Base-by-base conservation (phyloP, 768 basidiomycete genomes). In the Psilocybe cubensis region DNA sequence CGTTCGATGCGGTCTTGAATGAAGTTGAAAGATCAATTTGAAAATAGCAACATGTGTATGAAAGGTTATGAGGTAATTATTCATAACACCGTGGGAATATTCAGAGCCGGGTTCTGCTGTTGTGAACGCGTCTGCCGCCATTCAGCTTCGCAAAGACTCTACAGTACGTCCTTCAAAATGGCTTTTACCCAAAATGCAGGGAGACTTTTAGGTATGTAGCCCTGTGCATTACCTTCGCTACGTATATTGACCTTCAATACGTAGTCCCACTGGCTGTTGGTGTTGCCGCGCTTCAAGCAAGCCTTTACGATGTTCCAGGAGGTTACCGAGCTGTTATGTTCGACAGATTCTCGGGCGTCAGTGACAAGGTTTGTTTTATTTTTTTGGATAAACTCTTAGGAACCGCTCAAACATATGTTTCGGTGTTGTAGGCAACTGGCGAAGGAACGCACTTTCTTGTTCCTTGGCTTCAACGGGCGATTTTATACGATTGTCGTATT, bases 251-350 rank as follows among this genome's bases (percentile, higher is more conserved):
- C 28, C 17, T n/a, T 28, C 20, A 14, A 27, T 25, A 10, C n/a
- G 2, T 45, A 82, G 81, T 83, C n/a, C 80, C 82, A 46, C 64
- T 83, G 52, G 79, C 77, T 44, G 70, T 84, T 29, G 78, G 78
- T 54, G 67, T 76, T 49, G 79, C 73, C 31, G 70, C 70, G 21
- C 64, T 78, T 45, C 79, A 82, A 66, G 76, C 83, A 52, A 87
- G 83, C 57, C 73, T 84, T 33, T 83, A 84, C 56, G 82, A 83
- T 78, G 95, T 97, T 40, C 96, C 96, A 47, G 85, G 96, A 64
- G 96, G 96, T 41, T 94, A 88, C 75, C 83, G 91, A 56, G 96
- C 96, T 33, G 96, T 99, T 62, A 96, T 98, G 90, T 98, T 99
- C 76, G 96, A 98, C 75, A 83, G 96, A 66, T 98, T 99, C 71